Percentiles rank a stretch among this genome's conserved stretches.
phyloP scores from a whole-genome alignment of 2,329 filamentous ascomycete genomes.

The Alternaria solani region DNA sequence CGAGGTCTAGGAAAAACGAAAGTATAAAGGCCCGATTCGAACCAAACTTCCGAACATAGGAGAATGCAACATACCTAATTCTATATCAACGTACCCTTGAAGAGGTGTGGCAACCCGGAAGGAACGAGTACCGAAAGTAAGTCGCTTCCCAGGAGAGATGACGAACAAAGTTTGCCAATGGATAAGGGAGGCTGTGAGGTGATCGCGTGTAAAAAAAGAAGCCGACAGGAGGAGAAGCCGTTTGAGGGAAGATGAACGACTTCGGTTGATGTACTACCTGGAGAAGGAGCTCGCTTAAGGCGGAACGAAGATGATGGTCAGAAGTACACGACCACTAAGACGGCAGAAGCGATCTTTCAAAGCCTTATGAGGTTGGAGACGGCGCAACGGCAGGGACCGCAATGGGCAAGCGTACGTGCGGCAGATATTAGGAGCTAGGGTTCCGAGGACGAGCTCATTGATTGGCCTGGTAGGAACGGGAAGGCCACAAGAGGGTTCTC shows the following conservation, averaged over 20 bases:
- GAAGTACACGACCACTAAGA: constrained; percentile 46
- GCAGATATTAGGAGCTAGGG: constrained; percentile 33
- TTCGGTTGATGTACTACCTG: constrained; percentile 39
- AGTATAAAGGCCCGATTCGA: constrained; percentile 24
- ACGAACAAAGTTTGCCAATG: constrained; percentile 43
- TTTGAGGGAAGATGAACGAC: constrained; percentile 47
- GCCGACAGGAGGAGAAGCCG: constrained; percentile 33
- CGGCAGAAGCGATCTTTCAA: constrained; percentile 36
- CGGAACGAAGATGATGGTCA: constrained; percentile 50
- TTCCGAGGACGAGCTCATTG: constrained; percentile 32
- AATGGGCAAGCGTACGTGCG: constrained; percentile 37
- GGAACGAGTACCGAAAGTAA: constrained; percentile 36
- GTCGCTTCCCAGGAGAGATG: constrained; percentile 30
- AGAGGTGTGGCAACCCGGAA: constrained; percentile 46
- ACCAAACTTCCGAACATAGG: constrained; percentile 14
- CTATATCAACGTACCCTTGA: constrained; percentile 42
- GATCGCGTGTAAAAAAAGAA: constrained; percentile 50
- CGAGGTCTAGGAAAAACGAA: constrained; percentile 29
- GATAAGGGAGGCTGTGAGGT: constrained; percentile 37
- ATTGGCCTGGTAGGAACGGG: constrained; percentile 34
- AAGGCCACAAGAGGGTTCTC: constrained; percentile 43
- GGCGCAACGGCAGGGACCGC: constrained; percentile 40
- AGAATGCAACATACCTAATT: constrained; percentile 44
- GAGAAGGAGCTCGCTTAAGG: constrained; percentile 48
- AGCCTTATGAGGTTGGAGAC: constrained; percentile 45